phyloP scores from a whole-genome alignment of 2,329 filamentous ascomycete species.

The Sporothrix pallida region DNA sequence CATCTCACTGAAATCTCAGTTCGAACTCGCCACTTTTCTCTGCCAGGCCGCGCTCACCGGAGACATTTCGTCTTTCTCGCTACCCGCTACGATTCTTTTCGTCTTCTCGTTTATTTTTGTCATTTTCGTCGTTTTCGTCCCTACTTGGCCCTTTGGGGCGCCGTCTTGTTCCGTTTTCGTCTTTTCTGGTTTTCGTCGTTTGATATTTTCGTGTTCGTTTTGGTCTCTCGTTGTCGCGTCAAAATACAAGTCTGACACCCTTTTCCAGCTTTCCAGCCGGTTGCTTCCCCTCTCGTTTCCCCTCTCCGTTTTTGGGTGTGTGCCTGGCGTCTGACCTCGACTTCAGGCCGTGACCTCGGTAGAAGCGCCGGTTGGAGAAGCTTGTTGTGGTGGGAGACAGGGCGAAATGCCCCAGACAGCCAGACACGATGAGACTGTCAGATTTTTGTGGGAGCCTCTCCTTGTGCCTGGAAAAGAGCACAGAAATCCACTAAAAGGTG shows the following conservation, averaged over 20 bases:
- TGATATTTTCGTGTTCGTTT: background rate
- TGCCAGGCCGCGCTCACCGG: background rate
- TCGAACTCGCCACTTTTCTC: background rate
- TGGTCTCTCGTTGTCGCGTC: background rate
- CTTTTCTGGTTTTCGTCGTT: background rate
- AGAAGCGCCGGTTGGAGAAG: constrained; percentile 29
- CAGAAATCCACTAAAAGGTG: background rate
- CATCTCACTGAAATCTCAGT: background rate
- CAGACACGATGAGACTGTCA: background rate
- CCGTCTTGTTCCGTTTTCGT: background rate
- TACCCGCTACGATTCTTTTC: background rate
- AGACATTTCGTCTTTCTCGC: constrained; percentile 6
- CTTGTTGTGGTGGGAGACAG: background rate
- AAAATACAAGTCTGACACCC: background rate
- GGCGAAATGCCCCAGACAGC: constrained; percentile 12
- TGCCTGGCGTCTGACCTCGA: background rate
- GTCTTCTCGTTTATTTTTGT: constrained; percentile 17
- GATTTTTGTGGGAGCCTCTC: background rate
- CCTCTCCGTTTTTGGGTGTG: background rate
- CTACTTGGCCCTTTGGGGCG: background rate
- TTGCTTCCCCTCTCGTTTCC: constrained; percentile 10
- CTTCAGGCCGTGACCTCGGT: constrained; percentile 21
- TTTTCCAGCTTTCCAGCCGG: constrained; percentile 14
- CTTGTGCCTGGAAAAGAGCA: too few species aligned
- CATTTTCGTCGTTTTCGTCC: constrained; percentile 9